Evolutionary conservation across 1,284 basidiomycete genomes (phyloP).

Genomic region (Cutaneotrichosporon daszewskae): DNA sequence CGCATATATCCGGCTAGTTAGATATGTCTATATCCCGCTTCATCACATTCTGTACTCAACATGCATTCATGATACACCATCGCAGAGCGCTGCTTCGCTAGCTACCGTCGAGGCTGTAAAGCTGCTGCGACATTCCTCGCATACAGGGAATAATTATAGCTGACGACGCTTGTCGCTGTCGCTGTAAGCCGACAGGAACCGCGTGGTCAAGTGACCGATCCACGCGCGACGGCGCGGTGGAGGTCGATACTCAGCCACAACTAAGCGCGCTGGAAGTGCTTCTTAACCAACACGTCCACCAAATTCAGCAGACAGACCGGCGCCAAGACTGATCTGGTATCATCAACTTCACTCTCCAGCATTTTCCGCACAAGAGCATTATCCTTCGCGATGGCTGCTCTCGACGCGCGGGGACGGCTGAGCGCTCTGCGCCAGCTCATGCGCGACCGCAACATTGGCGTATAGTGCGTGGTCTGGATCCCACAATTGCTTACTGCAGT

Average conservation of each 20-base stretch:
- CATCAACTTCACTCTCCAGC: conserved; percentile 2
- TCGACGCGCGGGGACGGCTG: conserved; percentile 18
- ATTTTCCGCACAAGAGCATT: conserved; percentile 11
- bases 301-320: too few species aligned
- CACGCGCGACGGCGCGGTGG: too few species aligned
- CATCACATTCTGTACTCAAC: too few species aligned
- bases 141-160: not conserved
- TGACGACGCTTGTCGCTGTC: not conserved
- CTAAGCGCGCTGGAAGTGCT: too few species aligned
- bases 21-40: too few species aligned
- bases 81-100: too few species aligned
- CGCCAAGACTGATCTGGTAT: too few species aligned
- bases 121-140: not conserved
- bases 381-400: conserved; percentile 8
- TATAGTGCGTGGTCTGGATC: conserved; percentile 7
- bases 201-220: conserved; percentile 1
- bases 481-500: conserved; percentile 22
- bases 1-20: too few species aligned
- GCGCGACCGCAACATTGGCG: conserved; percentile 21
- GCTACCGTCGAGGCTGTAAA: not conserved
- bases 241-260: too few species aligned
- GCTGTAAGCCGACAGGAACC: too few species aligned
- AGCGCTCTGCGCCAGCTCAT: conserved; percentile 16
- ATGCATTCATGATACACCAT: too few species aligned
- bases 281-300: too few species aligned